These are phyloP conservation scores for Telfairia occidentalis DNA, from an alignment of 331 rosid species.

Conservation along the genomic window DNA sequence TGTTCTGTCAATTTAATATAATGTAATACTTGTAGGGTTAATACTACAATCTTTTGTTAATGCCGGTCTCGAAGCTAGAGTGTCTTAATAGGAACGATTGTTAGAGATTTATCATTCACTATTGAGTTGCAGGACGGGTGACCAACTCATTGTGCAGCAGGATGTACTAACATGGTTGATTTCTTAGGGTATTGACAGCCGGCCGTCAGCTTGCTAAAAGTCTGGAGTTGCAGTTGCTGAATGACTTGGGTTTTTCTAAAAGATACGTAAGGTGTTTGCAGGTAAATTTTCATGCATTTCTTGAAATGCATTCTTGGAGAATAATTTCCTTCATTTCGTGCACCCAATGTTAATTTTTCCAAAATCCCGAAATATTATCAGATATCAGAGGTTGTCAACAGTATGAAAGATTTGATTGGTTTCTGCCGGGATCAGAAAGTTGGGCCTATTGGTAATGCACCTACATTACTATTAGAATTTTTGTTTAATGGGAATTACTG, in stretches of 20 bases:
- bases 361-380: constrained; percentile 21
- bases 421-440: constrained; percentile 58
- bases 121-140: not conserved
- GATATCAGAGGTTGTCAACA: constrained; percentile 94
- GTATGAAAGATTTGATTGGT: constrained; percentile 92
- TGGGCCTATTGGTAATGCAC: constrained; percentile 69
- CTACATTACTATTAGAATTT: not conserved
- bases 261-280: constrained; percentile 97
- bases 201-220: constrained; percentile 89
- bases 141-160: not conserved
- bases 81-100: not conserved
- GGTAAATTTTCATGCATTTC: constrained; percentile 32
- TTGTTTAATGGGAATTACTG: not conserved
- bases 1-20: not conserved
- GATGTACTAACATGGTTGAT: not conserved
- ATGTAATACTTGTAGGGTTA: not conserved
- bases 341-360: not conserved
- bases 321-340: not conserved
- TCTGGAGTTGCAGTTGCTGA: constrained; percentile 81
- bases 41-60: not conserved
- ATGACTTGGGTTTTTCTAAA: constrained; percentile 90
- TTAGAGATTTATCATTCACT: not conserved
- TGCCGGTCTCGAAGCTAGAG: not conserved
- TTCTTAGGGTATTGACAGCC: constrained; percentile 73
- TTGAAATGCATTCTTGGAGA: not conserved